Conservation (phyloP, 805 yeast genomes). For the Candida nemodendra region DNA sequence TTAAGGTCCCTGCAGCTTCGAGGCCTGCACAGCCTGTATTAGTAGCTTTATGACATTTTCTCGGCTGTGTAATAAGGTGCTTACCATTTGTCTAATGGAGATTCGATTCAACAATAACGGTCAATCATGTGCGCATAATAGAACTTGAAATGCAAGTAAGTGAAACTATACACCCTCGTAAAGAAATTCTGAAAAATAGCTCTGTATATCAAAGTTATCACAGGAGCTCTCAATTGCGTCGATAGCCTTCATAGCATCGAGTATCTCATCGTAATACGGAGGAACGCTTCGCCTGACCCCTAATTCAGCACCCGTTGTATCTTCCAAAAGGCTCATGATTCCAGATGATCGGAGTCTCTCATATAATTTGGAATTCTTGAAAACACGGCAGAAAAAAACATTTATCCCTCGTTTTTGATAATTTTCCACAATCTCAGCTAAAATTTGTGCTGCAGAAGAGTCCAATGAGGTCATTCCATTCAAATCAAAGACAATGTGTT, state of each 20-base stretch:
- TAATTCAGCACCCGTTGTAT: slow-evolving; percentile 22
- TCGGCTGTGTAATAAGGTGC: too few relatives aligned
- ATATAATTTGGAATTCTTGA: slow-evolving; percentile 46
- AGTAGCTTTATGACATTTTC: too few relatives aligned
- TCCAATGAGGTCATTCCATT: slow-evolving; percentile 82
- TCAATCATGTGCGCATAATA: neutral
- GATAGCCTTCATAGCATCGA: slow-evolving; percentile 52
- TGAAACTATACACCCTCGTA: slow-evolving; percentile 9
- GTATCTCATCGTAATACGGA: slow-evolving; percentile 51
- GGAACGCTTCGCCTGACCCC: slow-evolving; percentile 33
- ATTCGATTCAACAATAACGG: neutral
- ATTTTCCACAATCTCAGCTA: slow-evolving; percentile 55
- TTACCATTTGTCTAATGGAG: too few relatives aligned
- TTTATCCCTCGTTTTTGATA: slow-evolving; percentile 55
- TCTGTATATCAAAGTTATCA: slow-evolving; percentile 14
- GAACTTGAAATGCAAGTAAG: neutral
- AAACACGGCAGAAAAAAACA: slow-evolving; percentile 62
- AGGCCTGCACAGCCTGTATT: too few relatives aligned
- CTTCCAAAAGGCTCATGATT: slow-evolving; percentile 39
- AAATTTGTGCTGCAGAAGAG: slow-evolving; percentile 73
- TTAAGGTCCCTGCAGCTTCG: too few relatives aligned
- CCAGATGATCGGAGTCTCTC: slow-evolving; percentile 56
- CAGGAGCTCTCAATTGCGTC: slow-evolving; percentile 34
- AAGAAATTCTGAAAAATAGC: slow-evolving; percentile 15
- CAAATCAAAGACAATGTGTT: slow-evolving; percentile 69